Evolutionary conservation across 148 eudicot species (phyloP), one percentile per base, ranked within the genome.

Genomic region (Oxyria digyna): DNA sequence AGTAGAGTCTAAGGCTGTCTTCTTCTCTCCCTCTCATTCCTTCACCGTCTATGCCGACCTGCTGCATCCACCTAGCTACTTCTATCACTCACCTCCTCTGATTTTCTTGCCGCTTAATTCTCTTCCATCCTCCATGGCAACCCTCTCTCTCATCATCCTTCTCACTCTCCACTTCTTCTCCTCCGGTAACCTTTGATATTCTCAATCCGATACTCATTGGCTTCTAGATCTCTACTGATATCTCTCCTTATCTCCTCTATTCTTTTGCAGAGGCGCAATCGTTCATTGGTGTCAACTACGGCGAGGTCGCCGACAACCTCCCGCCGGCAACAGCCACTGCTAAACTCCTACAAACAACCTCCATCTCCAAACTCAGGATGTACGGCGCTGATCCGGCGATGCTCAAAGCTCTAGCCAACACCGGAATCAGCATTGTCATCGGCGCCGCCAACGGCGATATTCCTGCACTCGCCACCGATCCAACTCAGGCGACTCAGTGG

Each of bases 251-350:
- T 4, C 38, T 6, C 18, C 11, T 54, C 31, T 54, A 10, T 11
- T 2, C 11, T 54, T 46, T 54, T 11, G 43, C 83, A 91, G 91
- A 77, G 50, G 78, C 85, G 8, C 83, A 91, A 55, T 81, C 96
- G 3, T 91, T 81, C 74, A 71, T 93, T 45, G 98, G 98, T 38
- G 81, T 93, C 68, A 93, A 93, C 80, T 88, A 90, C 54, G 98
- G 98, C 1, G 73, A 75, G 42, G 78, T 93, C 17, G 98, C 94
- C 14, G 87, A 90, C 81, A 93, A 93, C 69, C 87, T 93, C 1
- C 98, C 98, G 29, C 85, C 96, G 45, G 87, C 96, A 31, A 78
- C 74, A 18, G 77, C 77, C 10, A 87, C 95, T 15, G 91, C 68
- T 24, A 87, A 85, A 70, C 91, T 93, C 1, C 71, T 93, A 26